Conservation (phyloP, 202 grass and related monocot genomes). For the Hordeum pubiflorum region DNA sequence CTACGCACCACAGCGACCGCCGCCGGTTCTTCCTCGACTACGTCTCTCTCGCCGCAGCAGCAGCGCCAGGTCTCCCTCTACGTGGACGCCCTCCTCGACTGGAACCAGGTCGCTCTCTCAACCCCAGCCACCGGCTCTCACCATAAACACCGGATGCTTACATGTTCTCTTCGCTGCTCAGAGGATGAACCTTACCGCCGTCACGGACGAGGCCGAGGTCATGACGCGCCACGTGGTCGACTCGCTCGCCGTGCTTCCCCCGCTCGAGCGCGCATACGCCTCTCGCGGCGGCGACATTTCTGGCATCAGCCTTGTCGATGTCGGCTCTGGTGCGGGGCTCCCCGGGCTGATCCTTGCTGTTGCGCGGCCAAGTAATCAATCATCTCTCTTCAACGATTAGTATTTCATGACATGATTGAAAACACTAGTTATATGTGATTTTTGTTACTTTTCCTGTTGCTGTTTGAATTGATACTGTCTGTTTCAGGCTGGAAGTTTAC, state of each 20-base stretch:
- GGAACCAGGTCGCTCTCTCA: slow-evolving; percentile 56
- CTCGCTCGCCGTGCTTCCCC: slow-evolving; percentile 58
- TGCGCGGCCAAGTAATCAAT: slow-evolving; percentile 53
- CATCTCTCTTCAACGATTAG: neutral
- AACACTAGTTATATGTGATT: neutral
- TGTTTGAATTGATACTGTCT: neutral
- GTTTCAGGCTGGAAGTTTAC: slow-evolving; percentile 72
- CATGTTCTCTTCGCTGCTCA: slow-evolving; percentile 13
- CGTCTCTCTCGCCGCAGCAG: slow-evolving; percentile 44
- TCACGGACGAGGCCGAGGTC: slow-evolving; percentile 59
- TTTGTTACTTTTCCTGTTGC: neutral
- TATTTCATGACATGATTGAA: neutral
- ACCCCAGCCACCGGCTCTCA: neutral
- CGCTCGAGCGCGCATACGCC: slow-evolving; percentile 47
- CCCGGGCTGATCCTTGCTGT: slow-evolving; percentile 67
- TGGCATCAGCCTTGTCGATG: slow-evolving; percentile 55
- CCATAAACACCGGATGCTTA: neutral
- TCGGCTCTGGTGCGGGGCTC: slow-evolving; percentile 69
- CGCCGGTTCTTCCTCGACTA: neutral
- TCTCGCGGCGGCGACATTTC: slow-evolving; percentile 17
- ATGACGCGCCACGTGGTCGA: slow-evolving; percentile 81
- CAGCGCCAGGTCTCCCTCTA: slow-evolving; percentile 71
- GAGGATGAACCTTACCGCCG: slow-evolving; percentile 91
- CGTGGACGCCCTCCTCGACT: slow-evolving; percentile 59
- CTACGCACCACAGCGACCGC: neutral